These are phyloP conservation scores for Cytospora schulzeri DNA, from an alignment of 2,329 filamentous ascomycete species.

Conservation along the genomic window DNA sequence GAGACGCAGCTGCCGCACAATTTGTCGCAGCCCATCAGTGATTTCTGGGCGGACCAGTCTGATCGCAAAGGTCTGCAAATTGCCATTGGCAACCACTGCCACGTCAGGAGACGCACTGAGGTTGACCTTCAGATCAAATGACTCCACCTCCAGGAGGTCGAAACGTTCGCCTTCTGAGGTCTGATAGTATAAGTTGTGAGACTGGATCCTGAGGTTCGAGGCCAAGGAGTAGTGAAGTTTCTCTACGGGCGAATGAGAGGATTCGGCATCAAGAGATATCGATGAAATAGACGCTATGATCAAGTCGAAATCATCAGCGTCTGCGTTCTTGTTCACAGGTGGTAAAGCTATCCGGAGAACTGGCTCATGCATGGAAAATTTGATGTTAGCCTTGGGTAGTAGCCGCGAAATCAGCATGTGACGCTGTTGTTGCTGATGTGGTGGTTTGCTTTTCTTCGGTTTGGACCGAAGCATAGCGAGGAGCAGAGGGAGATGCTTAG, in stretches of 20 bases:
- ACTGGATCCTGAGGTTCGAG: slow-evolving; percentile 79
- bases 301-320: slow-evolving; percentile 85
- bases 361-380: slow-evolving; percentile 94
- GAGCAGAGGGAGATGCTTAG: slow-evolving; percentile 85
- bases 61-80: slow-evolving; percentile 82
- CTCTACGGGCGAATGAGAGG: slow-evolving; percentile 85
- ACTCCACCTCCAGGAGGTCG: slow-evolving; percentile 84
- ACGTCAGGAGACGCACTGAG: slow-evolving; percentile 84
- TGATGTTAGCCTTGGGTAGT: slow-evolving; percentile 90
- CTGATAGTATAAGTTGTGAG: slow-evolving; percentile 92
- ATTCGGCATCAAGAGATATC: slow-evolving; percentile 89
- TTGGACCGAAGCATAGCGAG: slow-evolving; percentile 71
- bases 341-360: slow-evolving; percentile 88
- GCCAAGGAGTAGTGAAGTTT: slow-evolving; percentile 85
- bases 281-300: slow-evolving; percentile 95
- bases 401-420: slow-evolving; percentile 83
- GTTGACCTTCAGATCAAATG: slow-evolving; percentile 82
- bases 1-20: slow-evolving; percentile 78
- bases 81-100: slow-evolving; percentile 77
- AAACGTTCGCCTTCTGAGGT: slow-evolving; percentile 81
- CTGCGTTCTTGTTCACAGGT: slow-evolving; percentile 65
- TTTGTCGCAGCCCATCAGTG: slow-evolving; percentile 87
- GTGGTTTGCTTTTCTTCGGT: slow-evolving; percentile 43
- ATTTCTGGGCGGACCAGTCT: slow-evolving; percentile 93
- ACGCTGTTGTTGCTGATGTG: slow-evolving; percentile 45